These are phyloP conservation scores for Ordospora pajunii DNA, from an alignment of 371 early-diverging fungal species.

Conservation along the genomic window DNA sequence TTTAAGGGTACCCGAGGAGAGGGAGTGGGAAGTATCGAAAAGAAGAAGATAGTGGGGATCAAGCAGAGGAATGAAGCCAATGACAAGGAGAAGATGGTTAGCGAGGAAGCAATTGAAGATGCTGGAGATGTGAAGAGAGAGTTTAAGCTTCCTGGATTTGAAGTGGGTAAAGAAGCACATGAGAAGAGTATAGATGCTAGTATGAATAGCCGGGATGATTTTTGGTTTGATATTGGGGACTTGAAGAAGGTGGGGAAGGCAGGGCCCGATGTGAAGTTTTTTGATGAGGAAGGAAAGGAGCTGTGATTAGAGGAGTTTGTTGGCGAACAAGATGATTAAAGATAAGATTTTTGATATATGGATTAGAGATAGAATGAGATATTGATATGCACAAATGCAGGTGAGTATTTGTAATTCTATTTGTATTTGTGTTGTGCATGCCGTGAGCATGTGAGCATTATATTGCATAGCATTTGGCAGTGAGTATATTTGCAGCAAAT, in stretches of 20 bases:
- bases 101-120: neutral
- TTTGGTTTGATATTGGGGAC: constrained; percentile 22
- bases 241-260: neutral
- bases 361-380: too few relatives aligned
- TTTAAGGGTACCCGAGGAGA: neutral
- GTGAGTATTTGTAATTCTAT: too few relatives aligned
- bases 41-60: neutral
- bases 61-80: neutral
- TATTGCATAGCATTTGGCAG: too few relatives aligned
- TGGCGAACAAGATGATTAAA: too few relatives aligned
- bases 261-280: constrained; percentile 27
- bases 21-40: neutral
- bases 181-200: neutral
- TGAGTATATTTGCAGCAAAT: neutral
- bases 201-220: neutral
- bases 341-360: too few relatives aligned
- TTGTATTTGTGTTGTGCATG: neutral
- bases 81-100: neutral
- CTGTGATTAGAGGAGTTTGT: neutral
- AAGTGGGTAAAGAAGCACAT: neutral
- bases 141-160: neutral
- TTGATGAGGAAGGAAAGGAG: constrained; percentile 27
- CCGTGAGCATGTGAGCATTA: neutral
- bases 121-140: neutral
- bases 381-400: neutral